Conservation (phyloP, 805 yeast genomes). For the Kluyveromyces wickerhamii region DNA sequence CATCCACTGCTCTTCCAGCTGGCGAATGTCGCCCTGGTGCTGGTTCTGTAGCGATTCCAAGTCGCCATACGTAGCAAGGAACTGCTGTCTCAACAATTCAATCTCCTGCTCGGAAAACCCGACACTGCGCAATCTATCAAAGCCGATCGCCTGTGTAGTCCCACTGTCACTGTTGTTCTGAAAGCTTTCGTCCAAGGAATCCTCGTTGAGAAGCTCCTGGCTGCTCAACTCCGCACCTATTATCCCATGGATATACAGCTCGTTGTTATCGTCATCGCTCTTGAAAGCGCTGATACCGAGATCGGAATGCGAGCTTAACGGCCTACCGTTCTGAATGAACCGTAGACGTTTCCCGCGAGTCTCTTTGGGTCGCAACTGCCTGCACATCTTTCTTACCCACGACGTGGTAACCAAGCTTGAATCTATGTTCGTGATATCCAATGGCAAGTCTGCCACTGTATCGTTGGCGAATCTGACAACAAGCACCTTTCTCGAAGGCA, state of each 20-base stretch:
- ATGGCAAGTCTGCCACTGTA: conserved; percentile 19
- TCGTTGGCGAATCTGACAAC: conserved; percentile 27
- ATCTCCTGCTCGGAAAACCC: conserved; percentile 81
- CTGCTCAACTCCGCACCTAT: conserved; percentile 42
- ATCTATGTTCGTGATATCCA: conserved; percentile 21
- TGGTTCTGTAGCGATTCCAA: conserved; percentile 19
- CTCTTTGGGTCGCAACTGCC: conserved; percentile 16
- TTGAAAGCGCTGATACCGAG: conserved; percentile 15
- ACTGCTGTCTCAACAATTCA: conserved; percentile 62
- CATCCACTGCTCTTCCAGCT: conserved; percentile 82
- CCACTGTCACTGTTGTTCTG: conserved; percentile 14
- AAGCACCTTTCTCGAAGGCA: conserved; percentile 8
- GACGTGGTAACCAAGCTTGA: conserved; percentile 15
- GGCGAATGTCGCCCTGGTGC: conserved; percentile 46
- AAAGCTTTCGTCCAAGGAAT: conserved; percentile 39
- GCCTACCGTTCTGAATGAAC: conserved; percentile 25
- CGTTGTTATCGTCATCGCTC: conserved; percentile 14
- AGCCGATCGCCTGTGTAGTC: conserved; percentile 63
- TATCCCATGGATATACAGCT: conserved; percentile 69
- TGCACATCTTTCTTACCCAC: conserved; percentile 25
- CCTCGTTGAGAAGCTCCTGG: conserved; percentile 48
- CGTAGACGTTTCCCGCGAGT: conserved; percentile 18
- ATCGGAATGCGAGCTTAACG: conserved; percentile 16
- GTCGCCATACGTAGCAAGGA: conserved; percentile 58
- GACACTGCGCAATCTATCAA: conserved; percentile 73